A percentile compares a stretch with the other conserved stretches of the same genome.
These are phyloP conservation scores for Diospyros lotus DNA, from an alignment of 148 eudicot species.

Conservation along the genomic window DNA sequence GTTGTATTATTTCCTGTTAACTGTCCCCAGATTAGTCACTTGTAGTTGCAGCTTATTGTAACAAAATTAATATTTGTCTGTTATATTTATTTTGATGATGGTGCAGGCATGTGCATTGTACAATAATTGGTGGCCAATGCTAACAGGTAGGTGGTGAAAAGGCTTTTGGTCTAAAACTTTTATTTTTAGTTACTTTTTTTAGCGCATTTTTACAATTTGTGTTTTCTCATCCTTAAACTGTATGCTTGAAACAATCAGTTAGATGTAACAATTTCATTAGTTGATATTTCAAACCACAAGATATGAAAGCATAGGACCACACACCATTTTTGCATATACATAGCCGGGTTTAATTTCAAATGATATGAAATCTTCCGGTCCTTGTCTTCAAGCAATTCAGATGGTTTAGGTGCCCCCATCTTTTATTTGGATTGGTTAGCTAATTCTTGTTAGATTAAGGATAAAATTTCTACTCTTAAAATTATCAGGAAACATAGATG, in stretches of 20 bases:
- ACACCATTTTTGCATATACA: neutral
- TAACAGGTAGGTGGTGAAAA: too few species aligned
- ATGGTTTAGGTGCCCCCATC: too few species aligned
- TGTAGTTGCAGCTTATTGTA: neutral
- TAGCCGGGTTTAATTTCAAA: too few species aligned
- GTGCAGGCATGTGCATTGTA: conserved; percentile 51
- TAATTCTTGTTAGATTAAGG: too few species aligned
- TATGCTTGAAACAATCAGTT: neutral
- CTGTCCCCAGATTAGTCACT: neutral
- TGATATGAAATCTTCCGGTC: neutral
- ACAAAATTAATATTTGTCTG: neutral
- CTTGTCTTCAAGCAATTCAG: neutral
- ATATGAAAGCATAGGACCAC: neutral
- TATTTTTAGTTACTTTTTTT: neutral
- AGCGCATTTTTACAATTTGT: neutral
- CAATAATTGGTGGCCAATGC: neutral
- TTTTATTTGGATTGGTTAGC: too few species aligned
- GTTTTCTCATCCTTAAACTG: neutral
- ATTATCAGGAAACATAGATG: too few species aligned
- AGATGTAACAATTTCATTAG: neutral
- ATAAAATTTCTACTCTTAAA: too few species aligned
- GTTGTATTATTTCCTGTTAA: conserved; percentile 8
- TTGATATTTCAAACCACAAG: neutral
- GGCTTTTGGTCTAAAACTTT: neutral
- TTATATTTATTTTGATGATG: conserved; percentile 13